A percentile compares a stretch with the other conserved stretches of the same genome.
phyloP scores from a whole-genome alignment of 306 rosid genomes.

The Quercus agrifolia region DNA sequence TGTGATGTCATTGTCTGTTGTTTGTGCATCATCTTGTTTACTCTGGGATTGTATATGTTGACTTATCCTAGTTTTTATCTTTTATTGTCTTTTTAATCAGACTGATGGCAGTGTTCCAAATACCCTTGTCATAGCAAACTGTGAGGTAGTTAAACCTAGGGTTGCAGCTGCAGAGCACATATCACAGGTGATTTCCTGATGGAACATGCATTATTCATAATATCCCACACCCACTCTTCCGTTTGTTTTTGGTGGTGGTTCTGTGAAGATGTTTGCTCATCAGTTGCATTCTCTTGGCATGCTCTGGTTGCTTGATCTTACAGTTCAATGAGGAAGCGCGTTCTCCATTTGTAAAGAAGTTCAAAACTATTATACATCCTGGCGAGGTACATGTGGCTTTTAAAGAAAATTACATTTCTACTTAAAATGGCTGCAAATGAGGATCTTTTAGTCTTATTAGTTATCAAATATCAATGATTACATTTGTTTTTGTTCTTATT shows the following conservation, averaged over 20 bases:
- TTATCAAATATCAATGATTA: conserved; percentile 2
- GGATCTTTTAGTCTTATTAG: neutral
- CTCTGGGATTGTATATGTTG: neutral
- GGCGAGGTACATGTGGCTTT: conserved; percentile 68
- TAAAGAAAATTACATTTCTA: neutral
- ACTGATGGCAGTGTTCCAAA: conserved; percentile 94
- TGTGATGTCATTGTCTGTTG: neutral
- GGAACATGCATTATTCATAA: neutral
- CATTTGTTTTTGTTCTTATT: neutral
- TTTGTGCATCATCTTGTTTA: neutral
- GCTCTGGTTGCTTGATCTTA: conserved; percentile 4
- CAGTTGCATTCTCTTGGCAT: neutral
- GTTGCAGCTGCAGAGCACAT: conserved; percentile 97
- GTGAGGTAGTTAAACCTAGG: conserved; percentile 86
- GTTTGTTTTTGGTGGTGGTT: neutral
- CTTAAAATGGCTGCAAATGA: neutral
- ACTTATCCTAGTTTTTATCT: neutral
- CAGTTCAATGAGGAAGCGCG: conserved; percentile 99
- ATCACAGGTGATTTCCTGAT: conserved; percentile 43
- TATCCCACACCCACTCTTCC: neutral
- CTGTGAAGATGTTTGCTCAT: neutral
- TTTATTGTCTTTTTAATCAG: conserved; percentile 27
- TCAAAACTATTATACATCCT: conserved; percentile 96
- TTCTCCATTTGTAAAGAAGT: conserved; percentile 99
- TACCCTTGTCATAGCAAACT: conserved; percentile 81